phyloP scores from a whole-genome alignment of 306 rosid species.

The Dicorynia guianensis region DNA sequence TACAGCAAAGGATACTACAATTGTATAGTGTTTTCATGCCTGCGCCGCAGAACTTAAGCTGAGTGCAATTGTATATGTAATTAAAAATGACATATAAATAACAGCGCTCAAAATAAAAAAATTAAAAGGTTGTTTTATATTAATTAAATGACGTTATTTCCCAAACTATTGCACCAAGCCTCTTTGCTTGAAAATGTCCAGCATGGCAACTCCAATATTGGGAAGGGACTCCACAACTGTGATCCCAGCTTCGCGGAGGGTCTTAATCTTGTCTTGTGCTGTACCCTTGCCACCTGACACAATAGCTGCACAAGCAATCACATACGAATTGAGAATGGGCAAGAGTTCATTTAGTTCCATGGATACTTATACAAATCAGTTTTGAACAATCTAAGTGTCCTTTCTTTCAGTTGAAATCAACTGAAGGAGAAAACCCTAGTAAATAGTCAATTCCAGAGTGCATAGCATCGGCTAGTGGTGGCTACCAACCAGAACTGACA shows the following conservation, averaged over 20 bases:
- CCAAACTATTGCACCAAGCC: conserved; percentile 69
- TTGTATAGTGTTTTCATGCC: conserved; percentile 29
- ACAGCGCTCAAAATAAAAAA: too few species aligned
- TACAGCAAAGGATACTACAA: background rate
- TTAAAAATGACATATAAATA: too few species aligned
- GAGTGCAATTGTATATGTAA: too few species aligned
- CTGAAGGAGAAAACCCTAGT: too few species aligned
- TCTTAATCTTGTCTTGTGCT: conserved; percentile 91
- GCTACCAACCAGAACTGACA: too few species aligned
- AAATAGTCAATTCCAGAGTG: too few species aligned
- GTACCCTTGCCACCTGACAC: conserved; percentile 99
- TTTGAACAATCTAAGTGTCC: too few species aligned
- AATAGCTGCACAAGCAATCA: conserved; percentile 76
- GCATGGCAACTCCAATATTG: conserved; percentile 86
- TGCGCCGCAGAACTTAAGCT: conserved; percentile 29
- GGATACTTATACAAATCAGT: too few species aligned
- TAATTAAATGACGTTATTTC: conserved; percentile 27
- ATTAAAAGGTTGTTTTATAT: too few species aligned
- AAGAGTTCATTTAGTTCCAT: too few species aligned
- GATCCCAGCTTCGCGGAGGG: conserved; percentile 88
- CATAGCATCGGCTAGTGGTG: too few species aligned
- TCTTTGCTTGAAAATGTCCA: conserved; percentile 87
- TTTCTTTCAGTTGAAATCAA: too few species aligned
- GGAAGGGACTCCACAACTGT: conserved; percentile 98
- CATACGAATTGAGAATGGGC: conserved; percentile 23